phyloP scores from a whole-genome alignment of 106 monocot genomes.

The Cymbidium sinense region DNA sequence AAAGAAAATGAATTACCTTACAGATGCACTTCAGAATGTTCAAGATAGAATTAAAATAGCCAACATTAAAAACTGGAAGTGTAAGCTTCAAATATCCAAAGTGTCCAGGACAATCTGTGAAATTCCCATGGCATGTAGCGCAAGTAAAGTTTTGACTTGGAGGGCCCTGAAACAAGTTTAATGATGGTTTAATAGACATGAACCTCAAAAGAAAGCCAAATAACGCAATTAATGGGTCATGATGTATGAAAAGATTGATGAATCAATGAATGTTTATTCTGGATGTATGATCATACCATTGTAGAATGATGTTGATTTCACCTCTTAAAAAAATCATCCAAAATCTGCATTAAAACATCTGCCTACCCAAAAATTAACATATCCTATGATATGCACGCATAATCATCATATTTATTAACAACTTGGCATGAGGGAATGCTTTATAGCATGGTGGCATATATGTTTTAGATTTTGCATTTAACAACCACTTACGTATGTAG shows the following conservation, averaged over 20 bases:
- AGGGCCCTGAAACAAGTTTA: slow-evolving; percentile 58
- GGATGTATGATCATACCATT: neutral
- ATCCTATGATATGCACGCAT: neutral
- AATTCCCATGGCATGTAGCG: slow-evolving; percentile 73
- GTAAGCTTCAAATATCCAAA: slow-evolving; percentile 86
- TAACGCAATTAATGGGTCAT: neutral
- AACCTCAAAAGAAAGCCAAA: neutral
- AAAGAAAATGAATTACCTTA: slow-evolving; percentile 53
- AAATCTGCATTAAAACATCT: neutral
- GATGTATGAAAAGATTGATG: neutral
- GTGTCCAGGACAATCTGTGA: slow-evolving; percentile 80
- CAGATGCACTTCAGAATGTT: slow-evolving; percentile 95
- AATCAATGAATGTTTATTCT: neutral
- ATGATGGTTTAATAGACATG: neutral
- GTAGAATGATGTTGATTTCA: neutral
- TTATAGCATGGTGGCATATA: neutral
- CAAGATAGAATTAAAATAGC: slow-evolving; percentile 69
- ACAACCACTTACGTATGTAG: neutral
- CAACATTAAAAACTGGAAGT: slow-evolving; percentile 89
- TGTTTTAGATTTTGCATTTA: neutral
- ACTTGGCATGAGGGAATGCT: neutral
- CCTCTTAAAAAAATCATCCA: neutral
- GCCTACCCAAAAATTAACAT: neutral
- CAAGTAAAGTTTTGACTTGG: slow-evolving; percentile 43
- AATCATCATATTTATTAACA: slow-evolving; percentile 1